These are phyloP conservation scores for Fusarium aywerte DNA, from an alignment of 2,329 filamentous ascomycete species.

Conservation along the genomic window DNA sequence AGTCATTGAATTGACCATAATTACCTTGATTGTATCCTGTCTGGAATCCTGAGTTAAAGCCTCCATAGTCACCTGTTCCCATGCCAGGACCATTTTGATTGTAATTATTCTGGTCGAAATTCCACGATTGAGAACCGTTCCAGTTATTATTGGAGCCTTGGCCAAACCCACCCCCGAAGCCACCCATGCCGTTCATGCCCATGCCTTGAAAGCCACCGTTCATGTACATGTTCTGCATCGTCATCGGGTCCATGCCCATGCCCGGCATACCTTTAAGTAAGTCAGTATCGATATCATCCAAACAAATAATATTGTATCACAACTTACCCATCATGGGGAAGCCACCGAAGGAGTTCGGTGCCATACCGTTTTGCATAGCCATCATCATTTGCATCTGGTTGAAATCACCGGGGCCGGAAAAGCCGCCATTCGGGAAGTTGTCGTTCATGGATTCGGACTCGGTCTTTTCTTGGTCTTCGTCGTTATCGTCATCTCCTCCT, in stretches of 20 bases:
- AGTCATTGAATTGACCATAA: conserved; percentile 86
- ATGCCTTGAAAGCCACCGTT: conserved; percentile 81
- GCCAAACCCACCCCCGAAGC: conserved; percentile 71
- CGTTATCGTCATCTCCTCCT: conserved; percentile 47
- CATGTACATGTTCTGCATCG: conserved; percentile 82
- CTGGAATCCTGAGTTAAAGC: conserved; percentile 80
- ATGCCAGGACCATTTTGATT: conserved; percentile 86
- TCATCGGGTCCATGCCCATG: conserved; percentile 86
- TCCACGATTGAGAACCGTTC: conserved; percentile 85
- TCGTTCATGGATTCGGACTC: conserved; percentile 57
- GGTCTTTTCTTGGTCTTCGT: conserved; percentile 48
- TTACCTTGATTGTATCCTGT: conserved; percentile 86
- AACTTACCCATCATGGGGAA: conserved; percentile 89
- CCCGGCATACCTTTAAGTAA: conserved; percentile 73
- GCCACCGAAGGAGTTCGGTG: conserved; percentile 63
- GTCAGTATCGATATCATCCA: conserved; percentile 46
- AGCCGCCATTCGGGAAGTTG: conserved; percentile 68
- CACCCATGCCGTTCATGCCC: conserved; percentile 82
- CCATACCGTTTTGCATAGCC: conserved; percentile 77
- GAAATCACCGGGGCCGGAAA: conserved; percentile 70
- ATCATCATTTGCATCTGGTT: conserved; percentile 86
- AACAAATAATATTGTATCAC: neutral
- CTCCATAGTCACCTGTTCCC: conserved; percentile 82
- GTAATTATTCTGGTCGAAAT: conserved; percentile 89
- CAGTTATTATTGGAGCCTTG: conserved; percentile 79